phyloP scores from a whole-genome alignment of 768 basidiomycete species.

The Hortiboletus flavorubellus region DNA sequence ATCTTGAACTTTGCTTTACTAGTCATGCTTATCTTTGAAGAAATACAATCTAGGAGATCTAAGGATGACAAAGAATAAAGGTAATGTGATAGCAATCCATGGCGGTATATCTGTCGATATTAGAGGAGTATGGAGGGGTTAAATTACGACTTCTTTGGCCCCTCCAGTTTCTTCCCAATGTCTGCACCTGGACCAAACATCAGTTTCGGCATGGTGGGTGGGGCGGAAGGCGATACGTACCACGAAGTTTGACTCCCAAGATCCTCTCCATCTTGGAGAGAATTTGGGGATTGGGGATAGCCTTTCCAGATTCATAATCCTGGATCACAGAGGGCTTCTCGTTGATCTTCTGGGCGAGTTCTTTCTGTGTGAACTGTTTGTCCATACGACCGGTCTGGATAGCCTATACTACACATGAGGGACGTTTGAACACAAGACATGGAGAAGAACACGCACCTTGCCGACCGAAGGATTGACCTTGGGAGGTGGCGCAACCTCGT shows the following conservation, averaged over 20 bases:
- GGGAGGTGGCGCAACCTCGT: conserved; percentile 90
- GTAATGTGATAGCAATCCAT: conserved; percentile 18
- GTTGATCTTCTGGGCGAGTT: conserved; percentile 89
- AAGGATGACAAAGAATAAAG: conserved; percentile 12
- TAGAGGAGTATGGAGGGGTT: conserved; percentile 36
- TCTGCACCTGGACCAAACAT: conserved; percentile 50
- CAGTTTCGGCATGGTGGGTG: background rate
- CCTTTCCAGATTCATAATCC: conserved; percentile 87
- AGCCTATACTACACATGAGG: conserved; percentile 46
- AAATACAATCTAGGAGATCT: conserved; percentile 29
- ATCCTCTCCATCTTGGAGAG: conserved; percentile 85
- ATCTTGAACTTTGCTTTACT: conserved; percentile 3
- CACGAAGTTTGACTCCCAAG: conserved; percentile 86
- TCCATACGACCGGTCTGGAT: conserved; percentile 80
- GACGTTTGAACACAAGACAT: background rate
- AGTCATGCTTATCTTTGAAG: background rate
- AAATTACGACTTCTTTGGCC: conserved; percentile 66
- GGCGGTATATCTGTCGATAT: conserved; percentile 27
- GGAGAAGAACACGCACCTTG: conserved; percentile 44
- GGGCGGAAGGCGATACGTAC: conserved; percentile 40
- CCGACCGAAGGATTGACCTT: conserved; percentile 74
- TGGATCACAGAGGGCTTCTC: conserved; percentile 87
- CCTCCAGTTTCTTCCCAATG: conserved; percentile 85
- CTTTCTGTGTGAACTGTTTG: conserved; percentile 83
- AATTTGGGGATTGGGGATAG: conserved; percentile 83